Percentiles rank a stretch among this genome's conserved stretches.
These are phyloP conservation scores for Candida tibetensis DNA, from an alignment of 805 yeast species.

Conservation along the genomic window DNA sequence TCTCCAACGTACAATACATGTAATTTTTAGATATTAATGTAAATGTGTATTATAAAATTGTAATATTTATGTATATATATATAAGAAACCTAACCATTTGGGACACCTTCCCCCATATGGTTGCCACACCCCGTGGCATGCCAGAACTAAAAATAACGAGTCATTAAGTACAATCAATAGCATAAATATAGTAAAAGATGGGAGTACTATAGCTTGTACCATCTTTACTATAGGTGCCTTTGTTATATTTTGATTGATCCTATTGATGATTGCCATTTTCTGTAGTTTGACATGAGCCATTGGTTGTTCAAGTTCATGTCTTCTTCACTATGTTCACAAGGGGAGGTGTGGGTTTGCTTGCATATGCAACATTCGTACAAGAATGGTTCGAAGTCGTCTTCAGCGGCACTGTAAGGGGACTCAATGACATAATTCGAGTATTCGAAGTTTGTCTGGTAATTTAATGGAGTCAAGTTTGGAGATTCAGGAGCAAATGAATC, in stretches of 20 bases:
- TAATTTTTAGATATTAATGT: no score
- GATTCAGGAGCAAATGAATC: constrained; percentile 3
- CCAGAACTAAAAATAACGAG: neutral
- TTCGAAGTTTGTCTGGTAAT: neutral
- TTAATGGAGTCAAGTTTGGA: constrained; percentile 3
- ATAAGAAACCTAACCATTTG: no score
- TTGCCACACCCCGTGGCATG: neutral
- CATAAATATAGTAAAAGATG: no score
- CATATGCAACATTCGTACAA: constrained; percentile 16
- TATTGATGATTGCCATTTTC: constrained; percentile 14
- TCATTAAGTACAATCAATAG: neutral
- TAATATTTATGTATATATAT: no score
- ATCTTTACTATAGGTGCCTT: no score
- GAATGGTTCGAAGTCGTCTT: constrained; percentile 5
- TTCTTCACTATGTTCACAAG: constrained; percentile 11
- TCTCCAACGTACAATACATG: no score
- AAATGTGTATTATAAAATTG: no score
- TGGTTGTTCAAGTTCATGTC: constrained; percentile 12
- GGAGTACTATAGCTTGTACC: no score
- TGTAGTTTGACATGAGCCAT: constrained; percentile 13
- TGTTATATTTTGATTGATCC: neutral
- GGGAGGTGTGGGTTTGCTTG: constrained; percentile 11
- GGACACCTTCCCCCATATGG: neutral
- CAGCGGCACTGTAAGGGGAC: neutral
- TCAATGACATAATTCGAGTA: neutral